Conservation (phyloP, 495 filamentous ascomycete species). For the Halenospora varia region DNA sequence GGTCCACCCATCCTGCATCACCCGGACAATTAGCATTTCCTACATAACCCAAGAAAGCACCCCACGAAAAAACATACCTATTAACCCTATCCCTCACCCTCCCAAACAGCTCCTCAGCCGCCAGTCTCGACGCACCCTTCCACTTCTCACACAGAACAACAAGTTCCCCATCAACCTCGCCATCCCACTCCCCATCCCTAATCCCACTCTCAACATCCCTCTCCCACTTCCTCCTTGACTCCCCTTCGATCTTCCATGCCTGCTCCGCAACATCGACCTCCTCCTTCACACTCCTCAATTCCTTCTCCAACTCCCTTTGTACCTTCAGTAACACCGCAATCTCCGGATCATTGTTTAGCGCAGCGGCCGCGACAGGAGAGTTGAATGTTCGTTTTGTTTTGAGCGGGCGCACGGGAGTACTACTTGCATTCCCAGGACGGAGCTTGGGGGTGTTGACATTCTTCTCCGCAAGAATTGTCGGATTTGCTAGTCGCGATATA, state of each 20-base stretch:
- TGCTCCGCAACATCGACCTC: constrained; percentile 23
- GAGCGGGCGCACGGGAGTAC: neutral
- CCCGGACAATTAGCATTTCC: neutral
- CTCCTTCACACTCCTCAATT: constrained; percentile 27
- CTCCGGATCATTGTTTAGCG: constrained; percentile 26
- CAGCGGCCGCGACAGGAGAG: constrained; percentile 8
- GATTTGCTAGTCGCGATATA: too few species aligned
- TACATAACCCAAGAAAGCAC: neutral
- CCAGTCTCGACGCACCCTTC: constrained; percentile 35
- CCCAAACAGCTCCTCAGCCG: constrained; percentile 45
- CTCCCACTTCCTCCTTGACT: too few species aligned
- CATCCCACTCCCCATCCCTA: constrained; percentile 6
- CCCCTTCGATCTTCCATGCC: constrained; percentile 24
- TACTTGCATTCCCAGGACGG: too few species aligned
- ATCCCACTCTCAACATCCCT: constrained; percentile 21
- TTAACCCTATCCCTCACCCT: constrained; percentile 40
- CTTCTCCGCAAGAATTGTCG: constrained; percentile 6
- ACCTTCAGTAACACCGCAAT: constrained; percentile 14
- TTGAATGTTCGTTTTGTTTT: constrained; percentile 17
- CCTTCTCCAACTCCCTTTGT: constrained; percentile 24
- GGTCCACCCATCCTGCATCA: constrained; percentile 47
- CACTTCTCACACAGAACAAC: constrained; percentile 30
- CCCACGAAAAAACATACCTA: constrained; percentile 14
- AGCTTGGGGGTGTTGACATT: constrained; percentile 14
- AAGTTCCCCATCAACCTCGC: constrained; percentile 22